These are phyloP conservation scores for Globisporangium splendens DNA, from an alignment of 352 stramenopile species.

Conservation along the genomic window DNA sequence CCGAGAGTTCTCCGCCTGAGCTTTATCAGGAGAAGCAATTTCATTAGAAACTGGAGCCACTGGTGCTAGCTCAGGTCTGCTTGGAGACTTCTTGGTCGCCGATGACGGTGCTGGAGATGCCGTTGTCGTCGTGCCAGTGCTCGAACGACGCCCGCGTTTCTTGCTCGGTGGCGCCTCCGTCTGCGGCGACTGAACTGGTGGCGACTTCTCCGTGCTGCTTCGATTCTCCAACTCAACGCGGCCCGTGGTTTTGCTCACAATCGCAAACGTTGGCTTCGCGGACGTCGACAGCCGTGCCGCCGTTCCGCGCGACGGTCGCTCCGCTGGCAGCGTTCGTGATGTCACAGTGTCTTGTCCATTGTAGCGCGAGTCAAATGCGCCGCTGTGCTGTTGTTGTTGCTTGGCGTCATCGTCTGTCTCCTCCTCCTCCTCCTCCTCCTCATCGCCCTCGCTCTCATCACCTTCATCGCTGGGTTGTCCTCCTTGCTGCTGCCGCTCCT, in stretches of 20 bases:
- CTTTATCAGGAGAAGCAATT: no score
- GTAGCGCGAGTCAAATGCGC: no score
- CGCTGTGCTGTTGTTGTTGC: background rate
- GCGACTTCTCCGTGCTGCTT: slow-evolving; percentile 1
- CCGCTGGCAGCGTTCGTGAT: background rate
- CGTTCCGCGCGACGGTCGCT: no score
- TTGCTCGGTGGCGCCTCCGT: background rate
- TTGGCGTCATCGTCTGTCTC: background rate
- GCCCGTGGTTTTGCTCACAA: slow-evolving; percentile 13
- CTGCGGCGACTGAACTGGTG: background rate
- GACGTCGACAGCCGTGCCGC: background rate
- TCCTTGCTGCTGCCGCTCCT: background rate
- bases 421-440: background rate
- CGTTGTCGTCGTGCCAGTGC: background rate
- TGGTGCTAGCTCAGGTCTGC: no score
- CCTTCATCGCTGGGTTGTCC: background rate
- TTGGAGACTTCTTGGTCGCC: background rate
- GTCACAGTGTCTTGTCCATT: background rate
- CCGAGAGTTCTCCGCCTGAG: background rate
- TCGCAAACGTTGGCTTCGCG: slow-evolving; percentile 8
- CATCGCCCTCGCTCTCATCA: slow-evolving; percentile 2
- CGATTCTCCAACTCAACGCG: slow-evolving; percentile 16
- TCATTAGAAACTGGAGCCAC: no score
- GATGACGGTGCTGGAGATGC: background rate
- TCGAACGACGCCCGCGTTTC: background rate